These are phyloP conservation scores for Podospora didyma DNA, from an alignment of 495 filamentous ascomycete species.

Conservation along the genomic window DNA sequence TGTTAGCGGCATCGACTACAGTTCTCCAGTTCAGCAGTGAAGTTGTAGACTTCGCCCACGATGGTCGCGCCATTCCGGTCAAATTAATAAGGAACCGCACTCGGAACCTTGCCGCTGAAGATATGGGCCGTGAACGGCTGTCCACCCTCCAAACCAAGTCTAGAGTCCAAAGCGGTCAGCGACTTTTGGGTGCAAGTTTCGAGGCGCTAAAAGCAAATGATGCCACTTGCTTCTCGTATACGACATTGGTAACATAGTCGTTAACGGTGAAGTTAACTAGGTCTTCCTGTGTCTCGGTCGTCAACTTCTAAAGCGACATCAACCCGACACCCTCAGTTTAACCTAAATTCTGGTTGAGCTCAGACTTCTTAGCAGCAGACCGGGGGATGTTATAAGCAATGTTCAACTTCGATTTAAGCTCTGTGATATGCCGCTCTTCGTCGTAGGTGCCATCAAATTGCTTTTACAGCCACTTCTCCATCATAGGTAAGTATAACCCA, in stretches of 20 bases:
- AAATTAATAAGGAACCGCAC: neutral
- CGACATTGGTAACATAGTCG: conserved; percentile 4
- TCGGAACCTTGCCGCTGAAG: conserved; percentile 4
- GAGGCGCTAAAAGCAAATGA: neutral
- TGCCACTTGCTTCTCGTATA: conserved; percentile 1
- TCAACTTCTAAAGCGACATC: no score
- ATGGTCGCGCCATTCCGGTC: neutral
- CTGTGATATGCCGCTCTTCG: no score
- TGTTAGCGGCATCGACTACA: neutral
- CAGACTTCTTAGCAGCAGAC: no score
- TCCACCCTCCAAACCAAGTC: neutral
- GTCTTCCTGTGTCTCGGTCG: no score
- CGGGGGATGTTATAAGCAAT: no score
- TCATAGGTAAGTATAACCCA: no score
- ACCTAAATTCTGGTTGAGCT: no score
- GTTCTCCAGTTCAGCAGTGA: neutral
- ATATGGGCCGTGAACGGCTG: conserved; percentile 2
- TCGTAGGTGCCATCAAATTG: no score
- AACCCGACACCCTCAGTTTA: no score
- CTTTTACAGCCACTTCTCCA: no score
- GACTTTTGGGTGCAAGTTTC: neutral
- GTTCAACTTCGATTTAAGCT: no score
- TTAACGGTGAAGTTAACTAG: neutral
- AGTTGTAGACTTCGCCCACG: conserved; percentile 4
- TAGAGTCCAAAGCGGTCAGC: neutral